These are phyloP conservation scores for Avena eriantha DNA, from an alignment of 176 grass and related monocot species.

Conservation along the genomic window DNA sequence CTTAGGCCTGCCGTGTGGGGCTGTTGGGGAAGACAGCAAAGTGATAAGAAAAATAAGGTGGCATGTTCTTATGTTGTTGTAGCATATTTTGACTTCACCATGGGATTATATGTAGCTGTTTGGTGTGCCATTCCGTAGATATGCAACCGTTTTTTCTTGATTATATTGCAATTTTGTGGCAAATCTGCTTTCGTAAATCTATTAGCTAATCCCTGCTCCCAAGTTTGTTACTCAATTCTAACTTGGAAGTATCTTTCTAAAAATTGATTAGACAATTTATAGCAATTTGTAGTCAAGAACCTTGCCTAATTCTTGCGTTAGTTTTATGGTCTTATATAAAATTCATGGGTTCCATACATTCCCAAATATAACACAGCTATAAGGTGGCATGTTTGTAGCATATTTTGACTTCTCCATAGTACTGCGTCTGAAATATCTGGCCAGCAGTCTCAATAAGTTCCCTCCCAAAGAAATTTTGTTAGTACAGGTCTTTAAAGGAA, in stretches of 20 bases:
- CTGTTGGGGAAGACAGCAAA: constrained; percentile 22
- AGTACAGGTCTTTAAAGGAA: constrained; percentile 40
- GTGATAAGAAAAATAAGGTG: constrained; percentile 53
- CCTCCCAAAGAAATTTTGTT: constrained; percentile 34
- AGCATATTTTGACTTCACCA: constrained; percentile 43
- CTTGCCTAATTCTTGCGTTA: not conserved
- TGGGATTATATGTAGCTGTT: constrained; percentile 40
- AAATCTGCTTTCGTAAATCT: not conserved
- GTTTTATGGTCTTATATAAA: not conserved
- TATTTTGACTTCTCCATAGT: constrained; percentile 10
- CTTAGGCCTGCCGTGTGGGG: constrained; percentile 15
- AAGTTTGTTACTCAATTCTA: not conserved
- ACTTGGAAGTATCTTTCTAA: not conserved
- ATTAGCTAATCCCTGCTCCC: not conserved
- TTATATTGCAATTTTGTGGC: constrained; percentile 43
- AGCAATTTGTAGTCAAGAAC: not conserved
- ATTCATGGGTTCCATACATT: not conserved
- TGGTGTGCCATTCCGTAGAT: constrained; percentile 46
- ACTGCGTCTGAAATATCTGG: constrained; percentile 55
- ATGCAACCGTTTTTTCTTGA: constrained; percentile 19
- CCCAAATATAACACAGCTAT: not conserved
- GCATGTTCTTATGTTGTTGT: constrained; percentile 59
- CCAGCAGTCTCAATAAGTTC: constrained; percentile 52
- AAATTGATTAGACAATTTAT: not conserved
- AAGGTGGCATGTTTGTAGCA: not conserved